Conservation (phyloP, 192 early-diverging fungal species). For the Funneliformis geosporum region DNA sequence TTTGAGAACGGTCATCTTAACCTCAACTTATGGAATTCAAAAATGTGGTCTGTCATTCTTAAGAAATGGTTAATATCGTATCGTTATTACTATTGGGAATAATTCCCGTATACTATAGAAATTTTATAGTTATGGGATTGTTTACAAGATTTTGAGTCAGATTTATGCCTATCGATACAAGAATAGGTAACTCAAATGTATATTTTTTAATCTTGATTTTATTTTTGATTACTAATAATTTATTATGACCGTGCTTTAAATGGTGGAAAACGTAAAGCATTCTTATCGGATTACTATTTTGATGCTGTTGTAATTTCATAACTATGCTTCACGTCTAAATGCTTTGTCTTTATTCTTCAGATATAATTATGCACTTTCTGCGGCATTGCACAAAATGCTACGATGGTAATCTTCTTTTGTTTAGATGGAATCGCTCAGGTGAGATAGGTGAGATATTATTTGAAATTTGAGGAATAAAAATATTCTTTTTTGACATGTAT, state of each 20-base stretch:
- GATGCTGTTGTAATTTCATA: background rate
- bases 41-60: too few relatives aligned
- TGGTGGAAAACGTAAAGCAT: background rate
- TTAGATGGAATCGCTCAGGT: slow-evolving; percentile 47
- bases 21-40: too few relatives aligned
- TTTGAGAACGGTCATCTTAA: too few relatives aligned
- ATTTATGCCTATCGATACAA: slow-evolving; percentile 10
- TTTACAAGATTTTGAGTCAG: slow-evolving; percentile 8
- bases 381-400: slow-evolving; percentile 53
- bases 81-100: too few relatives aligned
- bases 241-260: background rate
- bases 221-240: too few relatives aligned
- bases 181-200: too few relatives aligned
- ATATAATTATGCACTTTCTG: slow-evolving; percentile 71
- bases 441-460: background rate
- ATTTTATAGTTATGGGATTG: slow-evolving; percentile 18
- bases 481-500: background rate
- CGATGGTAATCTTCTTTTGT: slow-evolving; percentile 52
- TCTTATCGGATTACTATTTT: too few relatives aligned
- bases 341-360: background rate
- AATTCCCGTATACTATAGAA: background rate
- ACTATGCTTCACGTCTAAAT: background rate
- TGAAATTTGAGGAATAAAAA: too few relatives aligned
- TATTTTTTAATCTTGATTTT: too few relatives aligned
- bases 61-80: too few relatives aligned